Evolutionary conservation across 768 basidiomycete genomes (phyloP).

Genomic region (Termitomyces sp.): DNA sequence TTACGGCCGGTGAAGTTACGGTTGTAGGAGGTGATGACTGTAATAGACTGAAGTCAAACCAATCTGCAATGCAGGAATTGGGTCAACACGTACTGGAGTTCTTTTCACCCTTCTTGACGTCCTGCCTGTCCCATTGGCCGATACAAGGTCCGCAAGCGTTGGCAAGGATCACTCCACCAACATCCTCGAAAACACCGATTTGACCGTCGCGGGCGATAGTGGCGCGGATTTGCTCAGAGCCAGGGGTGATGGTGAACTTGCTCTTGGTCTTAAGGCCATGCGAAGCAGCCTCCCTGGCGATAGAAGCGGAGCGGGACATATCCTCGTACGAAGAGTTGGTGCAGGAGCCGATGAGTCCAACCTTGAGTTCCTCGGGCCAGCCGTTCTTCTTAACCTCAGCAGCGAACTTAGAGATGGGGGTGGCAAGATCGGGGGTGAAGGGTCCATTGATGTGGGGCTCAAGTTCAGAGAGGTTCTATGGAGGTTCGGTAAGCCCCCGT

Average conservation of each 20-base stretch:
- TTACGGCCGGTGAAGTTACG: conserved; percentile 99
- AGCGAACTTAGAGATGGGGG: conserved; percentile 95
- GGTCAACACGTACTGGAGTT: conserved; percentile 76
- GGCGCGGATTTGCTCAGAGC: conserved; percentile 96
- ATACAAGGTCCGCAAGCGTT: conserved; percentile 99
- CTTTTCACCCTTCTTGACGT: conserved; percentile 92
- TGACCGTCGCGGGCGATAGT: conserved; percentile 97
- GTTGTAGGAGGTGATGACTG: conserved; percentile 99
- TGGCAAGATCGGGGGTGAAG: conserved; percentile 99
- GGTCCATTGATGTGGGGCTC: conserved; percentile 99
- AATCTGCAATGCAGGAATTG: neutral
- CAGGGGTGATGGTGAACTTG: conserved; percentile 97
- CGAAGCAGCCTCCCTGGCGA: conserved; percentile 80
- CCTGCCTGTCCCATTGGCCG: conserved; percentile 97
- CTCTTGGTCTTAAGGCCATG: conserved; percentile 89
- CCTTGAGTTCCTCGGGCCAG: conserved; percentile 97
- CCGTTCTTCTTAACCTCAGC: conserved; percentile 87
- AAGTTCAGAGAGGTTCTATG: conserved; percentile 88
- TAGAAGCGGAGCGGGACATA: conserved; percentile 96
- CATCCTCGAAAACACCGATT: conserved; percentile 80
- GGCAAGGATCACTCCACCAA: conserved; percentile 91
- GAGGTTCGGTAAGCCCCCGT: neutral
- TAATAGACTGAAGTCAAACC: conserved; percentile 7
- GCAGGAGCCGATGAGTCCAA: conserved; percentile 97
- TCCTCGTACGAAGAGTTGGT: conserved; percentile 99